A percentile compares a stretch with the other conserved stretches of the same genome.
These are phyloP conservation scores for Peziza echinospora DNA, from an alignment of 495 filamentous ascomycete species.

Conservation along the genomic window DNA sequence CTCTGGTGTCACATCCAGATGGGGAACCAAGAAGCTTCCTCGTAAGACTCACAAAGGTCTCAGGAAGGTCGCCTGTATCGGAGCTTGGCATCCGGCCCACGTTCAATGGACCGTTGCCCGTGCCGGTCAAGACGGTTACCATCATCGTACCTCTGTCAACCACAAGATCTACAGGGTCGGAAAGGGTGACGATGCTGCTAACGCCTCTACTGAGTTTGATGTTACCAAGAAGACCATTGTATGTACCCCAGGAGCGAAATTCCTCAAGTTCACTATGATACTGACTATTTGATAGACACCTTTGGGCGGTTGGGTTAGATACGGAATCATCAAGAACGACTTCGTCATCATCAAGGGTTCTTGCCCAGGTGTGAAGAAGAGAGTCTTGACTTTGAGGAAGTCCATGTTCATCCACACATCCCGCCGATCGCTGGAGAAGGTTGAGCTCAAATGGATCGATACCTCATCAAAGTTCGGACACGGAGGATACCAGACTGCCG, in stretches of 20 bases:
- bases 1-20: constrained; percentile 88
- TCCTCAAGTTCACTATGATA: background rate
- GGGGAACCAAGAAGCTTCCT: constrained; percentile 99
- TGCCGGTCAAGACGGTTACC: constrained; percentile 99
- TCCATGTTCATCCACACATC: constrained; percentile 96
- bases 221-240: constrained; percentile 99
- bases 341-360: constrained; percentile 96
- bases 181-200: constrained; percentile 66
- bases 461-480: constrained; percentile 99
- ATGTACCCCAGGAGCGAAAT: constrained; percentile 32
- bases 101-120: constrained; percentile 99
- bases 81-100: constrained; percentile 99
- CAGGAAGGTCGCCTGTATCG: constrained; percentile 99
- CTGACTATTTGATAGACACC: constrained; percentile 26
- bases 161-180: constrained; percentile 99
- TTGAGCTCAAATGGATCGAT: constrained; percentile 99
- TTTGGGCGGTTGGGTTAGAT: constrained; percentile 96
- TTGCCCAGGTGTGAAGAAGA: constrained; percentile 96
- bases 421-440: constrained; percentile 88
- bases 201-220: constrained; percentile 88
- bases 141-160: constrained; percentile 99
- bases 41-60: constrained; percentile 99
- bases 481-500: constrained; percentile 94
- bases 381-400: constrained; percentile 96
- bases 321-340: constrained; percentile 99